These are phyloP conservation scores for Gracilariopsis chorda DNA, from an alignment of 23 red algal genomes.

Conservation along the genomic window DNA sequence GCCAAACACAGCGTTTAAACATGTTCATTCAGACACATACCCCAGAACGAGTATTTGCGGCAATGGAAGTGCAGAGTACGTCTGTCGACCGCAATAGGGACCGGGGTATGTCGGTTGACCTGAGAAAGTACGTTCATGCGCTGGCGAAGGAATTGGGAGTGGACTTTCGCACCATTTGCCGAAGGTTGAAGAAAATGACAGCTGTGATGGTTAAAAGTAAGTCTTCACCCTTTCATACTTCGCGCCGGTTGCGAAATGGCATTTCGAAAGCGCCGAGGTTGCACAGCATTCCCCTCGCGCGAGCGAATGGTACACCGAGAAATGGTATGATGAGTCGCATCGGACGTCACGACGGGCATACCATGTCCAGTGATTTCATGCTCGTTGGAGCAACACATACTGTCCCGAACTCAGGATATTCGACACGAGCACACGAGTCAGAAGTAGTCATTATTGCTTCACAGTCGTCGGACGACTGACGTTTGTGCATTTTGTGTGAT, in stretches of 20 bases:
- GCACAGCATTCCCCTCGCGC: background rate
- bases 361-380: background rate
- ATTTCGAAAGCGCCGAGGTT: background rate
- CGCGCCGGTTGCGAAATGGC: background rate
- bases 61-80: background rate
- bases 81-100: background rate
- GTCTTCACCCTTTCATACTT: background rate
- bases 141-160: background rate
- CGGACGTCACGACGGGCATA: background rate
- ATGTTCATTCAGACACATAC: background rate
- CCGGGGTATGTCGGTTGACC: background rate
- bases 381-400: background rate
- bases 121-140: background rate
- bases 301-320: background rate
- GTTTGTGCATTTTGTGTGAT: too few relatives aligned
- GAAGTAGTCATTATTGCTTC: constrained; percentile 3
- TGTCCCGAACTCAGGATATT: background rate
- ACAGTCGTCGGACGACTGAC: constrained; percentile 3
- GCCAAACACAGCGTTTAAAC: background rate
- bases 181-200: background rate
- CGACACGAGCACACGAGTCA: background rate
- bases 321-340: background rate
- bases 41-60: background rate
- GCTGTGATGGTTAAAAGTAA: background rate
- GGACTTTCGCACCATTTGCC: background rate